Base-by-base conservation (phyloP, 2,329 filamentous ascomycete genomes). In the Pyricularia pennisetigena region DNA sequence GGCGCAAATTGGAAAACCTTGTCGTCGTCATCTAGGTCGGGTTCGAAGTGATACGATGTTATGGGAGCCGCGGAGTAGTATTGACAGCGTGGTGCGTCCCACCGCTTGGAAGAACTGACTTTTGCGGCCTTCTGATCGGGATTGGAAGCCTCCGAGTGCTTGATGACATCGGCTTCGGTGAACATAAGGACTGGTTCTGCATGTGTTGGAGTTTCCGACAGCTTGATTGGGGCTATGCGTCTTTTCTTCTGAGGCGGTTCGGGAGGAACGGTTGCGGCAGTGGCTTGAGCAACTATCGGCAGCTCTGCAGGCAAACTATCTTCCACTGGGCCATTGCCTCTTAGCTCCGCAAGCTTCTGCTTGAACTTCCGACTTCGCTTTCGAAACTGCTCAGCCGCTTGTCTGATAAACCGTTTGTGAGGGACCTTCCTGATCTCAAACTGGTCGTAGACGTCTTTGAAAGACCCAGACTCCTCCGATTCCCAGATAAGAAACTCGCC, bases 401-500 rank as follows among this genome's bases (percentile, higher is more conserved):
- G 79, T 16, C 82, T 78, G 2, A 95, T 76, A 1, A 82, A 83
- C 63, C 81, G 79, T 69, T 87, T 85, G 70, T 90, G 86, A 2
- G 85, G 85, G 24, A 88, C 76, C 4, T 83, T 81, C 57, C 76
- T 83, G 68, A 94, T 79, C 1, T 82, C 83, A 23, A 92, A 80
- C 7, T 85, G 84, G 3, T 76, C 70, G 71, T 81, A 81, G 16
- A 88, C 75, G 41, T 87, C 82, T 14, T 80, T 76, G 16, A 88
- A 77, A 0, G 80, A 78, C 1, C 54, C 69, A 1, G 84, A 77
- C 12, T 62, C 59, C 26, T 89, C 80, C 41, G 83, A 80, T 28
- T 78, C 83, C 0, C 83, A 86, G 0, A 94, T 79, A 0, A 94
- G 80, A 0, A 84, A 82, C 63, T 86, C 81, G 1, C 92, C 92